These are phyloP conservation scores for Sporisorium exsertum DNA, from an alignment of 1,284 basidiomycete species.

Conservation along the genomic window DNA sequence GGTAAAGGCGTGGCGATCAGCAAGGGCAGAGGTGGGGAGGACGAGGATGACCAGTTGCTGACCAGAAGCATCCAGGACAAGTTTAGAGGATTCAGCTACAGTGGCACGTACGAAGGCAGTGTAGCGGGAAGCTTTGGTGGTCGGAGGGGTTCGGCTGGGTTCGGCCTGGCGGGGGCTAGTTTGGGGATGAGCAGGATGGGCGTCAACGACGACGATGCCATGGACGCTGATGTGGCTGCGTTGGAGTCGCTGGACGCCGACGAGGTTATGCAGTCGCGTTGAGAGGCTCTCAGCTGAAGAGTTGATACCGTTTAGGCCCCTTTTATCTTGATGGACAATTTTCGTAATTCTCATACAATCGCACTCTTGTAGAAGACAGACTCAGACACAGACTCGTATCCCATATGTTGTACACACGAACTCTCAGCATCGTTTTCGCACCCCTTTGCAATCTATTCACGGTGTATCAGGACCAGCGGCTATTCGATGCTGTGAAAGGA, in stretches of 20 bases:
- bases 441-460: not conserved
- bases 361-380: not conserved
- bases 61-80: slow-evolving; percentile 66
- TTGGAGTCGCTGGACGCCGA: slow-evolving; percentile 26
- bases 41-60: slow-evolving; percentile 55
- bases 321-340: not conserved
- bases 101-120: slow-evolving; percentile 63
- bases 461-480: not conserved
- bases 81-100: slow-evolving; percentile 68
- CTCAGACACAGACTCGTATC: not conserved
- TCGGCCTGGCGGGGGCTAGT: slow-evolving; percentile 53
- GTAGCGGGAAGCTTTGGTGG: slow-evolving; percentile 58
- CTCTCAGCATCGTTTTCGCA: not conserved
- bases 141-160: slow-evolving; percentile 40
- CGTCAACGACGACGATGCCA: slow-evolving; percentile 45
- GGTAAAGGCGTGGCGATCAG: slow-evolving; percentile 50
- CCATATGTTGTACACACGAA: not conserved
- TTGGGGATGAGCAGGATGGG: slow-evolving; percentile 62
- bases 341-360: not conserved
- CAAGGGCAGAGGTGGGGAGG: slow-evolving; percentile 29
- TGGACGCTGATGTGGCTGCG: slow-evolving; percentile 31
- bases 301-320: not conserved
- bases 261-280: slow-evolving; percentile 33
- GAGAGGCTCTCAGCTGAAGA: not conserved
- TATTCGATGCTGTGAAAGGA: not conserved